Conservation (phyloP, 1,284 basidiomycete genomes). For the Trametes pubescens region DNA sequence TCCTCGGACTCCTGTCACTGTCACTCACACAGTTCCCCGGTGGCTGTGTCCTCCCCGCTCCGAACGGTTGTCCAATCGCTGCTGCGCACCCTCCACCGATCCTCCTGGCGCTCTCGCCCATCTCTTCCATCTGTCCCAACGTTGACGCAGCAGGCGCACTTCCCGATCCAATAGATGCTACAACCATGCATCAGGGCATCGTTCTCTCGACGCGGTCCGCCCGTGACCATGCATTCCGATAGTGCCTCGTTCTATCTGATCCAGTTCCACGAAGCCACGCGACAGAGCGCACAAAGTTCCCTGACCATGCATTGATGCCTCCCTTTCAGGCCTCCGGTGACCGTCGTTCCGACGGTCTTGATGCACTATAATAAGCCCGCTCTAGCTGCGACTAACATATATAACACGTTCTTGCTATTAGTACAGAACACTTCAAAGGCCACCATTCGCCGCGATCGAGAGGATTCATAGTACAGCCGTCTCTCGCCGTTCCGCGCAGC, state of each 20-base stretch:
- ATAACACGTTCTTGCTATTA: too few species aligned
- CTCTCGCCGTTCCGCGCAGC: background rate
- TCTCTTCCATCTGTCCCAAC: background rate
- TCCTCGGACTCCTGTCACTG: slow-evolving; percentile 7
- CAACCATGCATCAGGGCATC: background rate
- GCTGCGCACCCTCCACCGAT: background rate
- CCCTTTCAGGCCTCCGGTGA: background rate
- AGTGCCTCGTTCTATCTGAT: slow-evolving; percentile 15
- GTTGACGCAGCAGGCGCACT: background rate
- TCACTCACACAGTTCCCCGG: background rate
- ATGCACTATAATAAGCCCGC: background rate
- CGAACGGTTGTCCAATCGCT: background rate
- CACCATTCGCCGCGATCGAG: background rate
- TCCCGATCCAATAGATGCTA: background rate
- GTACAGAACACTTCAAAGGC: background rate
- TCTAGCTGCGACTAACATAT: too few species aligned
- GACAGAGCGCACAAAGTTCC: background rate
- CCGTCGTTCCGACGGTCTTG: background rate
- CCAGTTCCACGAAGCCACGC: background rate
- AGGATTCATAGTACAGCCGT: background rate
- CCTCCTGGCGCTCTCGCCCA: too few species aligned
- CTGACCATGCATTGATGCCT: background rate
- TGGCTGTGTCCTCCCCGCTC: slow-evolving; percentile 10
- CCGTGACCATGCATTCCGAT: slow-evolving; percentile 4
- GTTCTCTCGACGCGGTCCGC: background rate